Conservation (phyloP, 768 basidiomycete genomes). For the Mycena alexandri region DNA sequence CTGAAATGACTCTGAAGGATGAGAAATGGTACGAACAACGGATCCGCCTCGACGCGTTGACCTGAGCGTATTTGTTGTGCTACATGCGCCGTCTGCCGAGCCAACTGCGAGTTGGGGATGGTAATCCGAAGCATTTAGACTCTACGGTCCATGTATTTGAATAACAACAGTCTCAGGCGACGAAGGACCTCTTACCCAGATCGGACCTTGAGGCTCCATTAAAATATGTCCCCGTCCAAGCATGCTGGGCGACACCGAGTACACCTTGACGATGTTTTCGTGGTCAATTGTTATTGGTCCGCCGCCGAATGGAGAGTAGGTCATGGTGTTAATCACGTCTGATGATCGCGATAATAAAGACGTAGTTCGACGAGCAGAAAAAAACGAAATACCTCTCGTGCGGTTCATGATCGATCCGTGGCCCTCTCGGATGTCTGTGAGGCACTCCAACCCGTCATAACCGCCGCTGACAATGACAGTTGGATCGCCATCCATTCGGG, state of each 20-base stretch:
- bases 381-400: conserved; percentile 70
- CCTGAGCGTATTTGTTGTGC: conserved; percentile 78
- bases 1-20: background rate
- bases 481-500: conserved; percentile 68
- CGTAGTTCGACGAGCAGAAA: background rate
- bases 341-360: background rate
- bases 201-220: conserved; percentile 81
- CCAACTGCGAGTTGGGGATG: conserved; percentile 89
- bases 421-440: conserved; percentile 83
- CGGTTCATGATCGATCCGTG: conserved; percentile 79
- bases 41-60: conserved; percentile 77
- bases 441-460: conserved; percentile 81
- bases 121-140: conserved; percentile 80
- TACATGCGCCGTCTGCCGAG: conserved; percentile 85
- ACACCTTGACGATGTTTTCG: conserved; percentile 84
- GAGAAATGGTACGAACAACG: conserved; percentile 63
- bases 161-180: background rate
- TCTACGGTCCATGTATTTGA: conserved; percentile 55
- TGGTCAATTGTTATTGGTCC: conserved; percentile 85
- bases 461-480: conserved; percentile 82
- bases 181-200: conserved; percentile 71
- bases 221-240: conserved; percentile 80
- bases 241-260: conserved; percentile 78
- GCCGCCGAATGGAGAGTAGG: conserved; percentile 76
- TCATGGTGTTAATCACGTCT: conserved; percentile 81